Conservation (phyloP, 1,284 basidiomycete species). For the Schizopora paradoxa region DNA sequence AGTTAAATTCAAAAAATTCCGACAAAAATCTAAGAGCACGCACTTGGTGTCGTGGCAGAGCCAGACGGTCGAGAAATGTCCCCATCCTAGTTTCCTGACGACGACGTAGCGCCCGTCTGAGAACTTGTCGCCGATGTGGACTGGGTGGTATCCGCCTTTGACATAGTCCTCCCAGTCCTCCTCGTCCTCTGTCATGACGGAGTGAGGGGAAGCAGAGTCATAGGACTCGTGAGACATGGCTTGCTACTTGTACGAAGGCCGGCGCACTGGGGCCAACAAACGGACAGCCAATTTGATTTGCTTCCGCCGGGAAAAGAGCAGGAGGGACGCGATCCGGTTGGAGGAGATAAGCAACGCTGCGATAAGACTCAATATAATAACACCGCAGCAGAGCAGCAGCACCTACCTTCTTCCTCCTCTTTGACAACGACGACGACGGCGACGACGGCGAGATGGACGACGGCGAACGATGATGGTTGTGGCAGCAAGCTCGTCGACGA, state of each 20-base stretch:
- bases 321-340: conserved; percentile 10
- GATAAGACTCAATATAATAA: conserved; percentile 6
- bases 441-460: not conserved
- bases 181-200: conserved; percentile 72
- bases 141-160: conserved; percentile 92
- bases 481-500: no score
- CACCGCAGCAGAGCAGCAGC: not conserved
- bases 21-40: conserved; percentile 31
- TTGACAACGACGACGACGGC: not conserved
- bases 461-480: no score
- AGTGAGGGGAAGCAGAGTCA: conserved; percentile 47
- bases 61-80: conserved; percentile 96
- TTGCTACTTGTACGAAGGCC: not conserved
- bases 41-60: conserved; percentile 83
- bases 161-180: conserved; percentile 86
- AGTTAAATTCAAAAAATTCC: conserved; percentile 7
- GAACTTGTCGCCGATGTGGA: conserved; percentile 92
- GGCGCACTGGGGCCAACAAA: not conserved
- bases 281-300: not conserved
- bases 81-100: conserved; percentile 96
- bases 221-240: conserved; percentile 43
- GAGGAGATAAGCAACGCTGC: conserved; percentile 11
- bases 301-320: not conserved
- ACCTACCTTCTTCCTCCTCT: not conserved
- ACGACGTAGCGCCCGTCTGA: conserved; percentile 86